Base-by-base conservation (phyloP, 345 rosid species). In the Rhodomyrtus tomentosa region DNA sequence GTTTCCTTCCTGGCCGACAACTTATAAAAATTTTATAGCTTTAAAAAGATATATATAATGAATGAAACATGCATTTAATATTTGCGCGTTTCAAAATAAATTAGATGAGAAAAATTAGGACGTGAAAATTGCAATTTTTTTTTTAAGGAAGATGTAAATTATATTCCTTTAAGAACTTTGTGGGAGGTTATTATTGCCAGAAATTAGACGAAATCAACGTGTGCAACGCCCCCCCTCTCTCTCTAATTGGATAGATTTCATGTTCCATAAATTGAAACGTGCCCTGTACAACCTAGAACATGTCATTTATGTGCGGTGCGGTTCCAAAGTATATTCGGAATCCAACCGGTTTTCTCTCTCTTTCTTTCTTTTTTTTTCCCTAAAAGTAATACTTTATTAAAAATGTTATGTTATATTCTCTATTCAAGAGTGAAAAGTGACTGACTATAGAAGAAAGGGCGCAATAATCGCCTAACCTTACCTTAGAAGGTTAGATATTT, bases 321-420 rank as follows among this genome's bases (percentile, higher is more conserved):
- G 3, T 15, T 27, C 20, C 38, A 29, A 1, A 4, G 5, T 62
- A 3, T 15, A 62, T 7, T 3, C 0, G 18, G 3, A 18, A 62
- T 27, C 6, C 10, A 4, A 3, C 9, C 5, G 12, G 0, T 16
- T 27, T 59, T 12, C 15, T 62, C 27, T n/a, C n/a, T n/a, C n/a
- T n/a, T n/a, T n/a, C n/a, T n/a, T n/a, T n/a, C n/a, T n/a, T n/a
- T n/a, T 13, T 6, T 14, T 14, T 21, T 20, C 3, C 6, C 18
- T 2, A 7, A 32, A 62, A 62, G 42, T 32, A 11, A 16, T 32
- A 10, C 0, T 3, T 16, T 32, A 12, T 1, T 62, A 32, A 32
- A 62, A 16, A 18, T 16, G 42, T 7, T 3, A 22, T 38, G 21
- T 1, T 21, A 45, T 68, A 36, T 68, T 32, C 25, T 68, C 24